phyloP scores from a whole-genome alignment of 2,329 filamentous ascomycete genomes.

The Tothia fuscella region DNA sequence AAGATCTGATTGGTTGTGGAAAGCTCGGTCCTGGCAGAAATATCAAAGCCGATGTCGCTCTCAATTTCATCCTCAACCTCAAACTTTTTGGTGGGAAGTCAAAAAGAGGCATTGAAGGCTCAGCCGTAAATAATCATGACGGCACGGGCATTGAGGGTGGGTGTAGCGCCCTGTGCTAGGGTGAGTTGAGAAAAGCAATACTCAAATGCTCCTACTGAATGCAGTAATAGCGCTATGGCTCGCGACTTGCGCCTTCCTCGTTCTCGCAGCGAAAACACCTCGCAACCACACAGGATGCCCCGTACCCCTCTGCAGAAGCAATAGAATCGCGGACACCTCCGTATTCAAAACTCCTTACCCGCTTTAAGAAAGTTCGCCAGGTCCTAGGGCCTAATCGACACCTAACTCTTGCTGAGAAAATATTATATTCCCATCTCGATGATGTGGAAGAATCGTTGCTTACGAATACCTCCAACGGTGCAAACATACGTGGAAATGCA shows the following conservation, averaged over 20 bases:
- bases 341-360: slow-evolving; percentile 69
- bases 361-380: slow-evolving; percentile 61
- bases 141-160: background rate
- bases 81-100: too few species aligned
- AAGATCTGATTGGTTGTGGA: too few species aligned
- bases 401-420: slow-evolving; percentile 93
- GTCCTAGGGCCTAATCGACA: slow-evolving; percentile 52
- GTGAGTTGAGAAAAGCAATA: background rate
- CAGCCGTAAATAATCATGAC: too few species aligned
- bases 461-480: slow-evolving; percentile 70
- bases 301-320: slow-evolving; percentile 6
- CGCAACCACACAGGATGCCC: slow-evolving; percentile 8
- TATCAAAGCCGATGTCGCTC: too few species aligned
- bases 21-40: too few species aligned
- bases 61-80: background rate
- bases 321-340: slow-evolving; percentile 39
- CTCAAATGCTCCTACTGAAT: background rate
- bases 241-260: background rate
- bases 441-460: slow-evolving; percentile 81
- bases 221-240: slow-evolving; percentile 1
- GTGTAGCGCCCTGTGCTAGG: background rate
- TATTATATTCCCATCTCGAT: slow-evolving; percentile 90
- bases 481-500: slow-evolving; percentile 70
- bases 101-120: too few species aligned
- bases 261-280: slow-evolving; percentile 6